Percentiles rank a stretch among this genome's conserved stretches.
Conservation (phyloP, 2,329 filamentous ascomycete genomes). For the Exophiala alcalophila region DNA sequence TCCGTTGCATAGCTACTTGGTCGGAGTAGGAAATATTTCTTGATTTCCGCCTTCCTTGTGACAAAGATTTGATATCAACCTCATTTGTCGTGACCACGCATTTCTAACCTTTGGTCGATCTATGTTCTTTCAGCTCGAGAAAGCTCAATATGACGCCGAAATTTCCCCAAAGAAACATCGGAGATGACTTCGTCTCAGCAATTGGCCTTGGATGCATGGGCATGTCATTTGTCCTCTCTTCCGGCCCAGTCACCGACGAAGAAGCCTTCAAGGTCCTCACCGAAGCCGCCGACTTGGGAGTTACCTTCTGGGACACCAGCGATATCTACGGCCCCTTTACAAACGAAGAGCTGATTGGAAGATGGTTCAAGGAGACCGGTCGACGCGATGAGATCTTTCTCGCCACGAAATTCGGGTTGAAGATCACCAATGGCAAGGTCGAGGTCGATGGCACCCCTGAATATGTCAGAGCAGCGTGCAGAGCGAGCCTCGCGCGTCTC, state of each 20-base stretch:
- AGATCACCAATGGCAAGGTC: conserved; percentile 13
- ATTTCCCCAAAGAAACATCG: conserved; percentile 12
- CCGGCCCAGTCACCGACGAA: conserved; percentile 4
- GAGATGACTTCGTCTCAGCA: conserved; percentile 13
- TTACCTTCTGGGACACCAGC: conserved; percentile 27
- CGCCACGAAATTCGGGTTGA: conserved; percentile 50
- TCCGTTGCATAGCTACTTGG: no score
- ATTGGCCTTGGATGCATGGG: conserved; percentile 16
- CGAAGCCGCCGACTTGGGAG: conserved; percentile 13
- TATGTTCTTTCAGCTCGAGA: no score
- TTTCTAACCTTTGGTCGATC: no score
- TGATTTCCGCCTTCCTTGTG: no score
- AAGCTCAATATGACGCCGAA: conserved; percentile 7
- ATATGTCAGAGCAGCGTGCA: conserved; percentile 43
- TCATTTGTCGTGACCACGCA: no score
- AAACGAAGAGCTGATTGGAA: conserved; percentile 48
- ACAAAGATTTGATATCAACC: no score
- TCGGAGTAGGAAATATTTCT: no score
- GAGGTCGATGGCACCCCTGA: conserved; percentile 39
- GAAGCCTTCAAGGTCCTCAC: conserved; percentile 12
- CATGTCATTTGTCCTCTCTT: conserved; percentile 10
- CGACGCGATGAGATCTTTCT: conserved; percentile 52
- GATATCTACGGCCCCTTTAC: conserved; percentile 42
- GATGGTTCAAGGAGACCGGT: conserved; percentile 47
- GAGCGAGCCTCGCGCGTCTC: conserved; percentile 42